Evolutionary conservation across 2,329 filamentous ascomycete genomes (phyloP), one percentile per base, ranked within the genome.

Genomic region (Aspergillus chevalieri): DNA sequence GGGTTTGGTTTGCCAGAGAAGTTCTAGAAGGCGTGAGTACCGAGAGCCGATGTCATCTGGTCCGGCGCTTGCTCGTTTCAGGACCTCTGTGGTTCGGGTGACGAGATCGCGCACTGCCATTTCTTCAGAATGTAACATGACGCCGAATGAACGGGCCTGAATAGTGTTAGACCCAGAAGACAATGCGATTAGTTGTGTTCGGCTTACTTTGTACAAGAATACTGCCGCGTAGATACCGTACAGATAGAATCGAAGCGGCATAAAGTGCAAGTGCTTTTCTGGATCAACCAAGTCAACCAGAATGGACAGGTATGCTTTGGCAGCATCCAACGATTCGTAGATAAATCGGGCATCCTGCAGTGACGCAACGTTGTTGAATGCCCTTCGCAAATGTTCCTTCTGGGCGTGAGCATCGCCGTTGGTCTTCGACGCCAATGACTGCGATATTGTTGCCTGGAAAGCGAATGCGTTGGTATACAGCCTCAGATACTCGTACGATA

Each of bases 381-480:
- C 71, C 6, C 70, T 66, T 44, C 69, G 63, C 12, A 74, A 57
- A 51, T 72, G 69, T 39, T 75, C 65, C 55, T 68, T 61, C 54
- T 69, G 63, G 39, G 63, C 60, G 45, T 63, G 56, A 36, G 63
- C 57, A 54, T 72, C 60, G 17, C 62, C 59, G 56, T 67, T 66
- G 43, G 65, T 62, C 57, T 71, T 70, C 50, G 60, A 64, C 44
- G 65, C 74, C 55, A 69, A 67, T 48, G 66, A 78, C 60, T 76
- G 78, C 57, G 68, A 81, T 45, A 79, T 81, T 1, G 83, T 86
- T 2, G 85, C 85, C 62, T 89, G 85, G 56, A 88, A 88, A 1
- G 85, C 85, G 61, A 88, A 89, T 0, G 85, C 85, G 51, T 87
- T 87, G 45, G 85, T 86, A 63, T 89, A 89, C 1, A 89, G 74